Conservation (phyloP, 73 alveolate genomes). For the Paramecium sexaurelia region DNA sequence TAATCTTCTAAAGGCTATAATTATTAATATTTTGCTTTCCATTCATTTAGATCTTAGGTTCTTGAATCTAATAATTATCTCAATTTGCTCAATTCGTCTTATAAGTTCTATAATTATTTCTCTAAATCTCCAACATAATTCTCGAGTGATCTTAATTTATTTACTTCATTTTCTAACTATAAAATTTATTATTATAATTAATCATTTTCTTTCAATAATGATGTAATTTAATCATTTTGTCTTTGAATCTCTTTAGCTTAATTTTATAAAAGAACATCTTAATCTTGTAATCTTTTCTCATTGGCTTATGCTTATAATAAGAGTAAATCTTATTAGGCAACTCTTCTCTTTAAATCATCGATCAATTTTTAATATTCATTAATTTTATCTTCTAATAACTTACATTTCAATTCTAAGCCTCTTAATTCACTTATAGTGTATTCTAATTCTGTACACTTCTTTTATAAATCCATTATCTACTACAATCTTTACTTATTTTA, state of each 20-base stretch:
- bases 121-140: background rate
- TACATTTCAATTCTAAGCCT: background rate
- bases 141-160: background rate
- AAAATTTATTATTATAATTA: background rate
- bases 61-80: conserved; percentile 1
- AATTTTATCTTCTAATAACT: background rate
- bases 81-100: background rate
- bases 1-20: background rate
- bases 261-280: background rate
- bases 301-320: conserved; percentile 17
- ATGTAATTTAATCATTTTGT: background rate
- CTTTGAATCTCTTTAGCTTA: conserved; percentile 30
- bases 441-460: conserved; percentile 15
- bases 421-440: conserved; percentile 4
- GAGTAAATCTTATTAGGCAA: conserved; percentile 20
- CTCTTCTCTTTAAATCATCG: conserved; percentile 40
- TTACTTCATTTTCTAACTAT: background rate
- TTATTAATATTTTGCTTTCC: background rate
- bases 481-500: background rate
- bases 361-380: background rate
- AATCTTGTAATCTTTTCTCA: background rate
- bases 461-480: conserved; percentile 17
- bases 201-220: background rate
- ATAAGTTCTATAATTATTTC: background rate
- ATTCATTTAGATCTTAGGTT: conserved; percentile 21